Percentiles rank a stretch among this genome's conserved stretches.
phyloP scores from a whole-genome alignment of 805 yeast genomes.

The Barnettozyma pratensis region DNA sequence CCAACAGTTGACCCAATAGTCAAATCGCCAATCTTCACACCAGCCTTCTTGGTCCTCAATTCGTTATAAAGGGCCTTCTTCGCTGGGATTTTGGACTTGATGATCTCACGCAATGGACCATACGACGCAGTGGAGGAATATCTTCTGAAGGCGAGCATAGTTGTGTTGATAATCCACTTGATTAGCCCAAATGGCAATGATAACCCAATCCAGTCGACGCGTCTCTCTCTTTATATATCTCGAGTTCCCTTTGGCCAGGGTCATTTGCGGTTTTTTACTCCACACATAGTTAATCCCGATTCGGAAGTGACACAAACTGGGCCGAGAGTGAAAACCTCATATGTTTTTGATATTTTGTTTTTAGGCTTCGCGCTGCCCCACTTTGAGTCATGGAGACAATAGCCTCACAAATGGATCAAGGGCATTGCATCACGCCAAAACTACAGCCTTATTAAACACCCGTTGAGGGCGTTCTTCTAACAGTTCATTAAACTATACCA shows the following conservation, averaged over 20 bases:
- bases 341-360: background rate
- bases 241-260: too few species aligned
- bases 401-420: too few species aligned
- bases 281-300: background rate
- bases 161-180: too few species aligned
- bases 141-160: slow-evolving; percentile 3
- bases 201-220: too few species aligned
- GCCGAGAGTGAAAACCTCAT: too few species aligned
- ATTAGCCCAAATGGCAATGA: too few species aligned
- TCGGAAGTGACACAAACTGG: background rate
- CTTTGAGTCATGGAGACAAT: too few species aligned
- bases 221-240: too few species aligned
- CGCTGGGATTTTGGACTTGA: slow-evolving; percentile 31
- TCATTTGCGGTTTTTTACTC: background rate
- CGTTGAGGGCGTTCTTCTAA: slow-evolving; percentile 6
- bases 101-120: background rate
- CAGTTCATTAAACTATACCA: background rate
- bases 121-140: slow-evolving; percentile 16
- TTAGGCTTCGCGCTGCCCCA: too few species aligned
- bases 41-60: slow-evolving; percentile 33
- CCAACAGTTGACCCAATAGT: slow-evolving; percentile 47
- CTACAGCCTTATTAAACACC: background rate
- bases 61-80: slow-evolving; percentile 34
- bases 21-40: slow-evolving; percentile 38
- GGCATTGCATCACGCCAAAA: too few species aligned